These are phyloP conservation scores for Fusarium piperis DNA, from an alignment of 2,329 filamentous ascomycete genomes.

Conservation along the genomic window DNA sequence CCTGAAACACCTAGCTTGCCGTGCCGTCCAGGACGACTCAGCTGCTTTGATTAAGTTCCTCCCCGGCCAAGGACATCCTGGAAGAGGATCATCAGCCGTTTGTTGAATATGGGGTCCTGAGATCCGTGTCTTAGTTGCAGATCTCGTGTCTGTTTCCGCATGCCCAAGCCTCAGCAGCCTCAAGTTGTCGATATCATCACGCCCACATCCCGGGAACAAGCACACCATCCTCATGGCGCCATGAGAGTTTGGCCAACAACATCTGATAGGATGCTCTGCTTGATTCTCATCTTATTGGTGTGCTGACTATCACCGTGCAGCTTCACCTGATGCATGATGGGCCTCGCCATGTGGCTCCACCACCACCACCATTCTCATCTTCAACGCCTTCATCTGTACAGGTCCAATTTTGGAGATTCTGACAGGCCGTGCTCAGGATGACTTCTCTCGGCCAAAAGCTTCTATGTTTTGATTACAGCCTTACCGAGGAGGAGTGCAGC, in stretches of 20 bases:
- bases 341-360: slow-evolving; percentile 24
- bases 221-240: not conserved
- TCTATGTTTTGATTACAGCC: slow-evolving; percentile 9
- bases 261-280: slow-evolving; percentile 13
- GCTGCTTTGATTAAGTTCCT: not conserved
- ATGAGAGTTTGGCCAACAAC: not conserved
- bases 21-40: not conserved
- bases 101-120: not conserved
- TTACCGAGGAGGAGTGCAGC: slow-evolving; percentile 12
- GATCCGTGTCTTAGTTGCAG: not conserved
- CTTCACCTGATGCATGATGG: slow-evolving; percentile 22
- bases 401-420: slow-evolving; percentile 2
- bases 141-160: slow-evolving; percentile 18
- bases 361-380: not conserved
- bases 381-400: slow-evolving; percentile 14
- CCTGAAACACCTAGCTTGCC: slow-evolving; percentile 10
- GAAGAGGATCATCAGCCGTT: not conserved
- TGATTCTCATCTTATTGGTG: slow-evolving; percentile 9
- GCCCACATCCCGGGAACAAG: slow-evolving; percentile 1
- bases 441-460: not conserved
- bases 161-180: slow-evolving; percentile 10
- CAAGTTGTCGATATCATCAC: not conserved
- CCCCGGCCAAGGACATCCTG: slow-evolving; percentile 12
- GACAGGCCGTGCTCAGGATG: slow-evolving; percentile 3
- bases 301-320: slow-evolving; percentile 29